A percentile compares a stretch with the other conserved stretches of the same genome.
Conservation (phyloP, 192 early-diverging fungal genomes). For the Phycomyces nitens region DNA sequence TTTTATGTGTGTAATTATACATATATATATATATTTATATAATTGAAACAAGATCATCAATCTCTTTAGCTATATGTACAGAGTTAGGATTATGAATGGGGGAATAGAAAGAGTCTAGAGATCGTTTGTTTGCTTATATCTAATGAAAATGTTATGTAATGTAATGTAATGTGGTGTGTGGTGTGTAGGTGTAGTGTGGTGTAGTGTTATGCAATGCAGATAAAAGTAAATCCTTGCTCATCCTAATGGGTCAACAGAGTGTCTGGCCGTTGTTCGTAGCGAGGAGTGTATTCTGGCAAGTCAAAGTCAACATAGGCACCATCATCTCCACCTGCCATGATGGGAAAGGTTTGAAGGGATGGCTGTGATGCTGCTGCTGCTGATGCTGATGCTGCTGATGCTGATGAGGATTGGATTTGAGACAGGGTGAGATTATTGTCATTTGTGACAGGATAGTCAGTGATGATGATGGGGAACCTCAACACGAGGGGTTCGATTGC, state of each 20-base stretch:
- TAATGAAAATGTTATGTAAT: too few species aligned
- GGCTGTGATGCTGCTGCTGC: not conserved
- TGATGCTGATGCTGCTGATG: not conserved
- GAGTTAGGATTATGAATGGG: too few species aligned
- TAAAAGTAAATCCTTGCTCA: too few species aligned
- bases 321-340: constrained; percentile 27
- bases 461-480: constrained; percentile 34
- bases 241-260: not conserved
- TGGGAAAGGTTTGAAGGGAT: not conserved
- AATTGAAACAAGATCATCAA: too few species aligned
- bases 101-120: too few species aligned
- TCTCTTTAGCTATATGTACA: too few species aligned
- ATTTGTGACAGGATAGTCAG: constrained; percentile 20
- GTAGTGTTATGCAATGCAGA: too few species aligned
- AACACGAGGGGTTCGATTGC: constrained; percentile 9
- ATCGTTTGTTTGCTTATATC: too few species aligned
- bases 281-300: constrained; percentile 36
- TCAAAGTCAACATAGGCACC: constrained; percentile 32
- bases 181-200: too few species aligned
- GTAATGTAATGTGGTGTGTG: too few species aligned
- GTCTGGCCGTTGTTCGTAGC: constrained; percentile 11
- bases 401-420: not conserved
- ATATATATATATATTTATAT: too few species aligned
- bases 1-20: too few species aligned
- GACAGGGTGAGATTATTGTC: constrained; percentile 1